Evolutionary conservation across 352 stramenopile genomes (phyloP).

Genomic region (Pythium aquatile): DNA sequence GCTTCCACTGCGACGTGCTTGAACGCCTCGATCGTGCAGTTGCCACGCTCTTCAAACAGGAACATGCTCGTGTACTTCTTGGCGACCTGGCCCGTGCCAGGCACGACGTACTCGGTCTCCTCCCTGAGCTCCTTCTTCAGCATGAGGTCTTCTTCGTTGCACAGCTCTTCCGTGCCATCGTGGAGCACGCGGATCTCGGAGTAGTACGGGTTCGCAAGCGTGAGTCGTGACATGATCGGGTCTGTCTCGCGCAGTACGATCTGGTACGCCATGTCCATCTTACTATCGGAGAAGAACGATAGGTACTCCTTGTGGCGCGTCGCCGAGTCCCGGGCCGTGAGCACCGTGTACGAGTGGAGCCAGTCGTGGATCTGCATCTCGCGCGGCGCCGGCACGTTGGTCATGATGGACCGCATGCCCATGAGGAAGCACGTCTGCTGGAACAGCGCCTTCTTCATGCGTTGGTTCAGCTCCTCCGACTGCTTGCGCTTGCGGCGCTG

Average conservation of each 20-base stretch:
- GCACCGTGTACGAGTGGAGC: constrained; percentile 68
- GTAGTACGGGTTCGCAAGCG: constrained; percentile 33
- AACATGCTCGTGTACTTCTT: constrained; percentile 72
- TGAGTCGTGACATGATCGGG: constrained; percentile 28
- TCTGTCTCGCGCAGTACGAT: constrained; percentile 57
- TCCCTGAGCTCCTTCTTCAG: constrained; percentile 40
- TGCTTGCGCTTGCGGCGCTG: constrained; percentile 63
- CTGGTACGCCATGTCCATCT: constrained; percentile 57
- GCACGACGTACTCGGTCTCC: constrained; percentile 11
- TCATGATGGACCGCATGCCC: constrained; percentile 45
- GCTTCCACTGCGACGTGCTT: constrained; percentile 41
- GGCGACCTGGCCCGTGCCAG: constrained; percentile 42
- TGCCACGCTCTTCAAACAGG: constrained; percentile 42
- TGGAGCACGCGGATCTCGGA: constrained; percentile 46
- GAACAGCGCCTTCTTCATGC: constrained; percentile 68
- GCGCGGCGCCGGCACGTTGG: constrained; percentile 34
- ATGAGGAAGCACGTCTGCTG: constrained; percentile 59
- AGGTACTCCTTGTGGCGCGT: constrained; percentile 47
- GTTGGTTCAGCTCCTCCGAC: constrained; percentile 47
- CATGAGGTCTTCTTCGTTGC: constrained; percentile 32
- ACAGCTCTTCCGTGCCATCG: constrained; percentile 42
- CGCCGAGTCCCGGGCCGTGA: constrained; percentile 32
- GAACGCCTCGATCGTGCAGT: constrained; percentile 42
- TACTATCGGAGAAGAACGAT: constrained; percentile 48
- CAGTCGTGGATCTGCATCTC: constrained; percentile 74